phyloP scores from a whole-genome alignment of 2,329 filamentous ascomycete species.

The Xylaria sp. region DNA sequence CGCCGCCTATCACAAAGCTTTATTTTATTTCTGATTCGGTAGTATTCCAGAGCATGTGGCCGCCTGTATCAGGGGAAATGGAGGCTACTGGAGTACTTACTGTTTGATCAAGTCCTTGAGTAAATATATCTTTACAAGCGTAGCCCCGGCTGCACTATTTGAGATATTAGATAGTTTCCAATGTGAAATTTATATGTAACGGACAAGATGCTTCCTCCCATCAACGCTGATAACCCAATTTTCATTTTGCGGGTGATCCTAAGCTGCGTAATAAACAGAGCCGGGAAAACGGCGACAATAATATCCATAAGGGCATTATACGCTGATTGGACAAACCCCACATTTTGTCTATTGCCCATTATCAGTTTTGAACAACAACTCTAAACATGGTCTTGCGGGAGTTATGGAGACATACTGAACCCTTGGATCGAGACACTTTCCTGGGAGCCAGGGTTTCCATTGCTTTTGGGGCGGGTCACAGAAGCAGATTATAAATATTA shows the following conservation, averaged over 20 bases:
- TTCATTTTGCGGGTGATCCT: conserved; percentile 25
- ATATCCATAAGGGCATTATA: conserved; percentile 28
- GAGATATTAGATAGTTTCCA: conserved; percentile 5
- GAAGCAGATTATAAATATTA: conserved; percentile 19
- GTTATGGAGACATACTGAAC: conserved; percentile 10
- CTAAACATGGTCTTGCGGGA: no score
- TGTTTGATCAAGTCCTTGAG: conserved; percentile 14
- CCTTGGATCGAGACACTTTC: conserved; percentile 13
- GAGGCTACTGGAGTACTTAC: not conserved
- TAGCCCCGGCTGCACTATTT: conserved; percentile 22
- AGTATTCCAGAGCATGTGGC: not conserved
- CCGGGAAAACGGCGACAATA: conserved; percentile 20
- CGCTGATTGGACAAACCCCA: conserved; percentile 19
- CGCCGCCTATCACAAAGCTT: not conserved
- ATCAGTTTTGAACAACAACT: not conserved
- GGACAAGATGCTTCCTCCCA: conserved; percentile 30
- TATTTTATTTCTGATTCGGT: not conserved
- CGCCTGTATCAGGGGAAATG: not conserved
- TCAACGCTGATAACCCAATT: conserved; percentile 19
- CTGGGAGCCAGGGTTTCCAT: conserved; percentile 21
- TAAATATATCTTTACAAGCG: conserved; percentile 25
- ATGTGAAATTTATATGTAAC: not conserved
- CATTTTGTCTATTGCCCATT: not conserved
- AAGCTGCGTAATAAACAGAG: conserved; percentile 27
- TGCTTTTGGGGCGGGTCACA: conserved; percentile 29